These are phyloP conservation scores for Graphiopsis chlorocephala DNA, from an alignment of 2,329 filamentous ascomycete species.

Conservation along the genomic window DNA sequence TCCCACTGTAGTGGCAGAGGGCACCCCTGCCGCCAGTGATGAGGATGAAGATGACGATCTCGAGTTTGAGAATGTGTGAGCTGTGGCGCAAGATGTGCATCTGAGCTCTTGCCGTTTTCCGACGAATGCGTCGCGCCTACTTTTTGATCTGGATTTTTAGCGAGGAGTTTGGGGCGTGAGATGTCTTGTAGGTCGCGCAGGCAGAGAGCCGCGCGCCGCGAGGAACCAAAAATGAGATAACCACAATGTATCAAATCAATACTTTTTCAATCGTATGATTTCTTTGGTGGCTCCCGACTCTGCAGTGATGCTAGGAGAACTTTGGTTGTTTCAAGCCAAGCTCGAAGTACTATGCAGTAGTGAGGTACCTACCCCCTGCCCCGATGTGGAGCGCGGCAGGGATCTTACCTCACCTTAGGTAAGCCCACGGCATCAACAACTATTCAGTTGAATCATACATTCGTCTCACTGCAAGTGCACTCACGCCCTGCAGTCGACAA, in stretches of 20 bases:
- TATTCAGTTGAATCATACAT: background rate
- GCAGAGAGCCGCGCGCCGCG: background rate
- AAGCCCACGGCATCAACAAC: background rate
- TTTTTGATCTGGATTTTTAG: background rate
- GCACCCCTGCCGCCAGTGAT: conserved; percentile 38
- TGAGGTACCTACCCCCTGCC: background rate
- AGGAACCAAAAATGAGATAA: background rate
- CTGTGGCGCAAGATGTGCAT: background rate
- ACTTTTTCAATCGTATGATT: background rate
- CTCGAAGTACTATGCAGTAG: background rate
- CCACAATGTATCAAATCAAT: background rate
- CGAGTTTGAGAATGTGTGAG: conserved; percentile 21
- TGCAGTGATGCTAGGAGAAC: background rate
- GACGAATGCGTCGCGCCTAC: background rate
- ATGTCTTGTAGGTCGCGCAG: background rate
- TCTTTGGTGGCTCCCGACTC: background rate
- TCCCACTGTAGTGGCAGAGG: conserved; percentile 24
- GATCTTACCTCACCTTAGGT: background rate
- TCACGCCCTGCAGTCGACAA: background rate
- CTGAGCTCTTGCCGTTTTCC: background rate
- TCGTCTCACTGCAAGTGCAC: background rate
- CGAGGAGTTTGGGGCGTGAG: conserved; percentile 2
- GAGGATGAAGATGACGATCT: conserved; percentile 44
- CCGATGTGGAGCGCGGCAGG: background rate
- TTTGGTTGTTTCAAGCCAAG: background rate